Conservation (phyloP, 257 asterid genomes). For the Mitragyna speciosa region DNA sequence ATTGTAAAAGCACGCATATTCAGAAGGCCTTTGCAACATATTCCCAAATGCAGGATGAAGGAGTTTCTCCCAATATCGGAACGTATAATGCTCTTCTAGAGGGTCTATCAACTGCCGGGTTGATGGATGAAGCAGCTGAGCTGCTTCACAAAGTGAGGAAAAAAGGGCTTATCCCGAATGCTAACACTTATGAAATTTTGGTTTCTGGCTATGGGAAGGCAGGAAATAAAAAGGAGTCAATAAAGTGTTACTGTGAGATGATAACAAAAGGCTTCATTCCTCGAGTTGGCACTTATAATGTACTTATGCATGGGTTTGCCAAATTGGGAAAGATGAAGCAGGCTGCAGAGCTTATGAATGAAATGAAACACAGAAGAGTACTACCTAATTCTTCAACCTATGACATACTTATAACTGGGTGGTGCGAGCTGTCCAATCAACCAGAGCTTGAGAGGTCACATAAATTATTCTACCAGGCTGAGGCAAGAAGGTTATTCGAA, state of each 20-base stretch:
- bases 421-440: slow-evolving; percentile 64
- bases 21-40: slow-evolving; percentile 56
- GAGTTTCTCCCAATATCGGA: slow-evolving; percentile 61
- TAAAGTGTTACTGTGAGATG: slow-evolving; percentile 85
- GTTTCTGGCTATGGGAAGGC: slow-evolving; percentile 68
- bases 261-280: slow-evolving; percentile 79
- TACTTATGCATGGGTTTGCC: slow-evolving; percentile 69
- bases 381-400: slow-evolving; percentile 73
- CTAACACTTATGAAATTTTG: slow-evolving; percentile 62
- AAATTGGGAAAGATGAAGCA: slow-evolving; percentile 83
- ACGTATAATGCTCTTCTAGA: slow-evolving; percentile 75
- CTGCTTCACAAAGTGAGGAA: slow-evolving; percentile 63
- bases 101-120: slow-evolving; percentile 54
- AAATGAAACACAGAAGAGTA: slow-evolving; percentile 73
- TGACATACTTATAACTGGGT: slow-evolving; percentile 74
- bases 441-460: slow-evolving; percentile 40
- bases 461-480: slow-evolving; percentile 50
- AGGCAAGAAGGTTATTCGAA: slow-evolving; percentile 62
- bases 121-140: slow-evolving; percentile 44
- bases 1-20: slow-evolving; percentile 59
- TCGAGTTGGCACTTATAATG: slow-evolving; percentile 67
- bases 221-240: slow-evolving; percentile 76
- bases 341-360: slow-evolving; percentile 80
- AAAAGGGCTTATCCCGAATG: slow-evolving; percentile 54
- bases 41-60: slow-evolving; percentile 61